Base-by-base conservation (phyloP, 1,139 yeast species). In the Maudiozyma humilis region DNA sequence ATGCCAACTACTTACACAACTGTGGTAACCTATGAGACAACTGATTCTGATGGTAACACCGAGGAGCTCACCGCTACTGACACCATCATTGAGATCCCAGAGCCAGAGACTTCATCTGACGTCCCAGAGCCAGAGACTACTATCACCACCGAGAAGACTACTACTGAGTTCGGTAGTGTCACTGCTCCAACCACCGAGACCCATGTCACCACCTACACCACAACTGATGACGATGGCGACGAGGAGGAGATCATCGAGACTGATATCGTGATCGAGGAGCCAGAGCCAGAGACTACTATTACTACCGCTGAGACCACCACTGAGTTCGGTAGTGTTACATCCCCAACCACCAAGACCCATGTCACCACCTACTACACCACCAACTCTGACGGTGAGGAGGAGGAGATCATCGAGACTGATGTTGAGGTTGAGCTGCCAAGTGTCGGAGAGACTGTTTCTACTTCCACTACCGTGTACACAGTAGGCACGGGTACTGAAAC, bases 211-310 rank as follows among this genome's bases (percentile, higher is more conserved):
- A 31, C 33, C 17, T 31, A 5, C n/a, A 6, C 4, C 33, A 31
- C 33, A 8, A 31, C 33, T 15, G 17, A 31, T 31, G 17, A 15
- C 6, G 12, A 31, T 15, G 33, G 33, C 4, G 12, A 31, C 14
- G 12, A 4, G 4, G 33, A 31, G 33, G 17, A 33, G 13, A 23
- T 23, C 27, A 23, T 10, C 8, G 27, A 6, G 10, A 23, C 27
- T 10, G 49, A 43, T 18, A 52, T 41, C 13, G 54, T 46, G 12
- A 55, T 38, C 5, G 66, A 65, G 6, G 57, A 54, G 5, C 56
- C 51, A n/a, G 27, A 23, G 27, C 27, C 27, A 23, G 27, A 23
- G 6, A 23, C 27, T 10, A 23, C 27, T 23, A 23, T 23, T 23
- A 6, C 6, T 10, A 23, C 27, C 6, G 27, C 36, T 13, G n/a